These are phyloP conservation scores for Thelonectria rubi DNA, from an alignment of 2,329 filamentous ascomycete genomes.

Conservation along the genomic window DNA sequence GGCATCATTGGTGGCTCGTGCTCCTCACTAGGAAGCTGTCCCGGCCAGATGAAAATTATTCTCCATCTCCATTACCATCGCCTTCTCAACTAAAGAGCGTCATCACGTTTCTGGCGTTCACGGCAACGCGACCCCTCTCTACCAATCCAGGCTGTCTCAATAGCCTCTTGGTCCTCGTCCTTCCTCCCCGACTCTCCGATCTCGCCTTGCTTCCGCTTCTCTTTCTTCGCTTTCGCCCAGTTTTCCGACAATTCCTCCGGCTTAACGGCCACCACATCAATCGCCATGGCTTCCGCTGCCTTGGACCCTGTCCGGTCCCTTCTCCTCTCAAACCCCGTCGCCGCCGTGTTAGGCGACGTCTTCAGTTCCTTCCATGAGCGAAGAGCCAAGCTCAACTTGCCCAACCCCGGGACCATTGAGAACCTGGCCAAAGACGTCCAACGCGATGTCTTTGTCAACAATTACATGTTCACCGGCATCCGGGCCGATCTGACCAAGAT, in stretches of 20 bases:
- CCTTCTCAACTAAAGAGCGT: conserved; percentile 36
- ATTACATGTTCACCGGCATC: conserved; percentile 95
- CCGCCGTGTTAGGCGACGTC: conserved; percentile 75
- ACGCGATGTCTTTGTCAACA: conserved; percentile 94
- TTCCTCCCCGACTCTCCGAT: conserved; percentile 14
- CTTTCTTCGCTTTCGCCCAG: conserved; percentile 30
- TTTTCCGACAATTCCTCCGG: conserved; percentile 38
- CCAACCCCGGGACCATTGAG: conserved; percentile 93
- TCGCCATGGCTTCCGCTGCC: conserved; percentile 60
- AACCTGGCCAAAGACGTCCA: conserved; percentile 90
- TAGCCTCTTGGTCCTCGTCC: conserved; percentile 33
- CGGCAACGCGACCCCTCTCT: conserved; percentile 38
- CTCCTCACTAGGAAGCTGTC: conserved; percentile 42
- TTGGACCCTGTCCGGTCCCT: conserved; percentile 67
- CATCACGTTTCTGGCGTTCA: conserved; percentile 47
- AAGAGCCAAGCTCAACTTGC: conserved; percentile 85
- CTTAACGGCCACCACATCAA: conserved; percentile 41
- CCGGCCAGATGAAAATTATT: conserved; percentile 49
- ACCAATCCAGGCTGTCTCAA: conserved; percentile 34
- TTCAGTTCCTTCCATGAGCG: conserved; percentile 84
- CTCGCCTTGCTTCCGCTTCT: conserved; percentile 29
- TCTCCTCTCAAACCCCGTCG: conserved; percentile 77
- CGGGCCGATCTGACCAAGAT: conserved; percentile 96
- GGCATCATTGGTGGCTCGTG: conserved; percentile 45
- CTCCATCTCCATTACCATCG: conserved; percentile 41